Conservation (phyloP, 192 early-diverging fungal genomes). For the Coemansia sp. region DNA sequence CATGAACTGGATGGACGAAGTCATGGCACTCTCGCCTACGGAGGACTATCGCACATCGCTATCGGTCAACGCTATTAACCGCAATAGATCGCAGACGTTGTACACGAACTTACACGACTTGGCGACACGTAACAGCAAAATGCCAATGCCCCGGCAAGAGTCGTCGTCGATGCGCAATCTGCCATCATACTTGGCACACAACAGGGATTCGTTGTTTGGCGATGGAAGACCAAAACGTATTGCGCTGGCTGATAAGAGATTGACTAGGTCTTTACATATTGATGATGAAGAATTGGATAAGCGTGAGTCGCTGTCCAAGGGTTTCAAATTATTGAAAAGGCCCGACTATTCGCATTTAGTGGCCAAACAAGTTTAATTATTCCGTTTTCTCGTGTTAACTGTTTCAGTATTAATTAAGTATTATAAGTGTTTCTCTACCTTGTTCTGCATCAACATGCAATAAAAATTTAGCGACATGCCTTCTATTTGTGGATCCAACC, state of each 20-base stretch:
- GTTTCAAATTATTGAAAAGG: slow-evolving; percentile 21
- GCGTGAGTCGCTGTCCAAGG: slow-evolving; percentile 14
- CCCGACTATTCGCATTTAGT: slow-evolving; percentile 30
- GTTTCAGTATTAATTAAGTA: background rate
- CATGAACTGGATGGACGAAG: slow-evolving; percentile 50
- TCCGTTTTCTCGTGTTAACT: background rate
- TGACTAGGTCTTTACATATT: slow-evolving; percentile 28
- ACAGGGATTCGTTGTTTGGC: background rate
- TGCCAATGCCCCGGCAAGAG: slow-evolving; percentile 7
- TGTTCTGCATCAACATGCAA: background rate
- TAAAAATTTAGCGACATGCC: too few species aligned
- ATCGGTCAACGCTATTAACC: slow-evolving; percentile 12
- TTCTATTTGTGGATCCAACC: too few species aligned
- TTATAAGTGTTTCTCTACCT: background rate
- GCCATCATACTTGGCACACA: slow-evolving; percentile 16
- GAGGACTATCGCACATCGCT: slow-evolving; percentile 37
- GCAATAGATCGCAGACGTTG: background rate
- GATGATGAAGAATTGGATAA: slow-evolving; percentile 16
- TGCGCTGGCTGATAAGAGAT: slow-evolving; percentile 2
- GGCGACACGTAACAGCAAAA: slow-evolving; percentile 46
- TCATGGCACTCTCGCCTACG: slow-evolving; percentile 48
- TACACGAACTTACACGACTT: slow-evolving; percentile 38
- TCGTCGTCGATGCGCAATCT: slow-evolving; percentile 16
- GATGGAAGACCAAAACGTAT: background rate
- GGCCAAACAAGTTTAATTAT: background rate